Percentiles rank a stretch among this genome's conserved stretches.
These are phyloP conservation scores for Mucor irregularis DNA, from an alignment of 371 early-diverging fungal species.

Conservation along the genomic window DNA sequence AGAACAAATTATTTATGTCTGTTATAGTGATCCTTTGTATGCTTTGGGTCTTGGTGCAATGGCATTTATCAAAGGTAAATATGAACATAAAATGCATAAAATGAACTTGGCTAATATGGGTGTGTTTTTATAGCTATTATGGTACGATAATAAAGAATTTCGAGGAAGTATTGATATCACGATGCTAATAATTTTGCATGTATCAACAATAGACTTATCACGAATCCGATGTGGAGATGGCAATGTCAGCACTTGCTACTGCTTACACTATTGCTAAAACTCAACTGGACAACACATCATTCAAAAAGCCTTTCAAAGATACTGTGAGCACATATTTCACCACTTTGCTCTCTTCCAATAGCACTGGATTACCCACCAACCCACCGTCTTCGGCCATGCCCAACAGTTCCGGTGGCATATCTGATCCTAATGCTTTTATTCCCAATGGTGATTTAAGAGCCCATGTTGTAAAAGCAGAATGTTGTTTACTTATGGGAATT, in stretches of 20 bases:
- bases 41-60: slow-evolving; percentile 50
- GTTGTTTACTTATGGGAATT: slow-evolving; percentile 54
- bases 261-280: slow-evolving; percentile 46
- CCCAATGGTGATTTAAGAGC: slow-evolving; percentile 62
- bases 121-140: too few relatives aligned
- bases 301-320: slow-evolving; percentile 39
- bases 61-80: slow-evolving; percentile 49
- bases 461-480: slow-evolving; percentile 60
- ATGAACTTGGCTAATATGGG: too few relatives aligned
- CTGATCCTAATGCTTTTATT: slow-evolving; percentile 29
- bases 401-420: slow-evolving; percentile 15
- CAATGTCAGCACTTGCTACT: slow-evolving; percentile 38
- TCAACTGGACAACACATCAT: slow-evolving; percentile 37
- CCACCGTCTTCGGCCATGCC: slow-evolving; percentile 26
- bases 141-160: slow-evolving; percentile 15
- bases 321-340: slow-evolving; percentile 40
- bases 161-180: too few relatives aligned
- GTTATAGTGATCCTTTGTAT: slow-evolving; percentile 43
- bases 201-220: slow-evolving; percentile 32
- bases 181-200: too few relatives aligned
- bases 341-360: slow-evolving; percentile 24
- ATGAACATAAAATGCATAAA: background rate
- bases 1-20: background rate
- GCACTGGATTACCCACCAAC: slow-evolving; percentile 29
- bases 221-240: slow-evolving; percentile 33